Percentiles rank a stretch among this genome's conserved stretches.
Evolutionary conservation across 192 early-diverging fungal species (phyloP).

Genomic region (Coemansia pectinata): DNA sequence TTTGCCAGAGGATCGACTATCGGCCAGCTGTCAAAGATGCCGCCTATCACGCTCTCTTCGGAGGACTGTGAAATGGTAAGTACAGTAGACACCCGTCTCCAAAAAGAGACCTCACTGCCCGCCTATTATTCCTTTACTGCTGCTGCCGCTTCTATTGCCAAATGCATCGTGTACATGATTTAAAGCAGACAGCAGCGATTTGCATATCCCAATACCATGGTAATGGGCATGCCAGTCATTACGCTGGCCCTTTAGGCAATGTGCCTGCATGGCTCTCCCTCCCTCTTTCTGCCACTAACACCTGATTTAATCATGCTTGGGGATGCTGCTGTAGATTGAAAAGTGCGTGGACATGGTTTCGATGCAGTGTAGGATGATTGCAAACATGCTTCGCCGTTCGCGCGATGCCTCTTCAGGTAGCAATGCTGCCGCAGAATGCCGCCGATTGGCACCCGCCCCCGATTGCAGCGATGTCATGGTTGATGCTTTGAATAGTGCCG

Average conservation of each 20-base stretch:
- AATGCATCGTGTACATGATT: constrained; percentile 2
- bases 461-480: constrained; percentile 32
- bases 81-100: not conserved
- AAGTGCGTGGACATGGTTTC: constrained; percentile 54
- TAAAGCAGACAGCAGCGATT: not conserved
- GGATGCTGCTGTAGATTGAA: constrained; percentile 37
- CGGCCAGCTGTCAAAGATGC: constrained; percentile 20
- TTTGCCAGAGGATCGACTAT: not conserved
- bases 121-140: not conserved
- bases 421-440: not conserved
- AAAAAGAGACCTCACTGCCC: not conserved
- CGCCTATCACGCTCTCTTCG: constrained; percentile 44
- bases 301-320: constrained; percentile 5
- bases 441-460: constrained; percentile 1
- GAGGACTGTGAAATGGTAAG: constrained; percentile 57
- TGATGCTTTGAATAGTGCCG: constrained; percentile 40
- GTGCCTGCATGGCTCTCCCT: not conserved
- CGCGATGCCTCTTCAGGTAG: constrained; percentile 27
- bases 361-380: constrained; percentile 54
- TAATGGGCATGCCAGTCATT: constrained; percentile 10
- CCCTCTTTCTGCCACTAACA: not conserved
- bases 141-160: constrained; percentile 1
- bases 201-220: constrained; percentile 15
- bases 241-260: not conserved
- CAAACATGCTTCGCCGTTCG: constrained; percentile 50